Evolutionary conservation across 2,329 filamentous ascomycete species (phyloP).

Genomic region (Penicillium oxalicum): DNA sequence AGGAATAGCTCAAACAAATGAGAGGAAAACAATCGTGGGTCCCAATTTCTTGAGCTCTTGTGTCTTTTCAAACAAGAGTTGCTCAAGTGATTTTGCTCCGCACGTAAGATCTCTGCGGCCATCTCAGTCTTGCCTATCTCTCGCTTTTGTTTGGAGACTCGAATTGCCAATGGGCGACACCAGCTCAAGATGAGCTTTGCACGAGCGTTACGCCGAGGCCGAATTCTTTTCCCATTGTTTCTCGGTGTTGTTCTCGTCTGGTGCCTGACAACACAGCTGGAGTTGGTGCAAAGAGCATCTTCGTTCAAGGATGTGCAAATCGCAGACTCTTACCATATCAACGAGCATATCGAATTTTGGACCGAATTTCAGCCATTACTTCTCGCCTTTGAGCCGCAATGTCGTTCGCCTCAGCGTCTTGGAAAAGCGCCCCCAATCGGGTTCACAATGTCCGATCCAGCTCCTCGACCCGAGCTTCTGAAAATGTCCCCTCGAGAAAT

Average conservation of each 20-base stretch:
- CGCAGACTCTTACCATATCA: not conserved
- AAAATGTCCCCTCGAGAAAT: slow-evolving; percentile 22
- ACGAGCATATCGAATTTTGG: slow-evolving; percentile 23
- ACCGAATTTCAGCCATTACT: slow-evolving; percentile 24
- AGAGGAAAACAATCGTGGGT: too few species aligned
- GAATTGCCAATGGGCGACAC: not conserved
- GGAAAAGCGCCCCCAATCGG: slow-evolving; percentile 15
- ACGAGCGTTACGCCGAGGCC: slow-evolving; percentile 2
- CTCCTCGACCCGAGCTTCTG: slow-evolving; percentile 24
- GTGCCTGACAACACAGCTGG: not conserved
- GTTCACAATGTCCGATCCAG: slow-evolving; percentile 20
- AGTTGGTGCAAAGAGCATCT: not conserved
- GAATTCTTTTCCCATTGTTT: not conserved
- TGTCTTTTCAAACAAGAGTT: too few species aligned
- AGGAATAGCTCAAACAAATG: too few species aligned
- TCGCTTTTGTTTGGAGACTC: too few species aligned
- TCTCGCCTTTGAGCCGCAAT: slow-evolving; percentile 18
- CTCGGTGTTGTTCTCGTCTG: slow-evolving; percentile 1
- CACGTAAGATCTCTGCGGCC: too few species aligned
- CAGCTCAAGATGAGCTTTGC: not conserved
- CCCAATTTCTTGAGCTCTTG: too few species aligned
- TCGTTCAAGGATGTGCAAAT: not conserved
- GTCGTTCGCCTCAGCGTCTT: slow-evolving; percentile 17
- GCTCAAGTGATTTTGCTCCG: too few species aligned
- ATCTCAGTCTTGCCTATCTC: too few species aligned